Base-by-base conservation (phyloP, 768 basidiomycete species). In the Podaxis carcinomalis region DNA sequence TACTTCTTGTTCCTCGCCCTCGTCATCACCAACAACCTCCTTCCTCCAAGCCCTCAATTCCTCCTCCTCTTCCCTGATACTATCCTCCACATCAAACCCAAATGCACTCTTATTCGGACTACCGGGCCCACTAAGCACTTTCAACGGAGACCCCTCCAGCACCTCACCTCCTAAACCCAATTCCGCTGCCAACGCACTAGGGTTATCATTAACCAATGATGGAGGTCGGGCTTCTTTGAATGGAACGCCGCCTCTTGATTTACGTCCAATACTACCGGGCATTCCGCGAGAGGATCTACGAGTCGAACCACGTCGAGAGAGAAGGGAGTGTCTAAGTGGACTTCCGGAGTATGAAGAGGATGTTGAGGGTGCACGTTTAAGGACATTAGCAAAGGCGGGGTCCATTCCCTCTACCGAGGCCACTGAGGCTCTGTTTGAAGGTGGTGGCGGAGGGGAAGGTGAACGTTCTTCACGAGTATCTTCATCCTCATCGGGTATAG, bases 341-440 rank as follows among this genome's bases (percentile, higher is more conserved):
- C 86, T 88, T 16, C 78, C 75, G 58, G 77, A 69, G 36, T 81
- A 80, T 2, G 75, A 66, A 5, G 80, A 80, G 11, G 74, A 75
- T 51, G 75, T 78, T 7, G 81, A 83, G 0, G 80, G 77, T 1
- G 78, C 72, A 21, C 87, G 86, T 58, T 83, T 83, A 49, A 93
- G 83, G 13, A 92, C 80, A 62, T 90, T 90, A 56, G 92, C 91
- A 68, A 92, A 95, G 0, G 76, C 81, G 9, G 93, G 93, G 63
- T 94, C 93, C 89, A 95, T 91, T 47, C 91, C 92, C 59, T 93
- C 91, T 3, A 92, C 81, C 67, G 87, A 90, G 6, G 83, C 83
- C 3, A 92, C 82, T 66, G 87, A 90, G 5, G 83, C 83, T 37
- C 87, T 79, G 66, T 89, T 89, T 3, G 86, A 87, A 7, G 69